These are phyloP conservation scores for Xylaria longipes DNA, from an alignment of 495 filamentous ascomycete genomes.

Conservation along the genomic window DNA sequence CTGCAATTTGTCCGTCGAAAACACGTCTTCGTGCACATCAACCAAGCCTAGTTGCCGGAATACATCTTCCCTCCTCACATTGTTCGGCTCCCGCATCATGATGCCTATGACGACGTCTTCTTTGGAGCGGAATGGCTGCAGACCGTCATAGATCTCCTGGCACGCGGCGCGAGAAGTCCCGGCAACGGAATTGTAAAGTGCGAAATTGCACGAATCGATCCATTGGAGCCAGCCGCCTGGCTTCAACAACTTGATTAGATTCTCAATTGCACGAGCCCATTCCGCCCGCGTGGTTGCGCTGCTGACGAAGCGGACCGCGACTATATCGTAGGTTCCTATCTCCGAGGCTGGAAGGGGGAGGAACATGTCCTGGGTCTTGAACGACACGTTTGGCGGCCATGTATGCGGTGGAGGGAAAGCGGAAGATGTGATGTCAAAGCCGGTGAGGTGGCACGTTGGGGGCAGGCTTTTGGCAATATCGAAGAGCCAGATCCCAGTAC, in stretches of 20 bases:
- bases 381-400: background rate
- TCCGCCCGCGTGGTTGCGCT: background rate
- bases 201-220: constrained; percentile 1
- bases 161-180: background rate
- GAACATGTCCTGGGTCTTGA: background rate
- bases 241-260: background rate
- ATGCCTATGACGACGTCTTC: background rate
- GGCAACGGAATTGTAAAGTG: background rate
- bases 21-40: background rate
- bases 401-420: background rate
- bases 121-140: background rate
- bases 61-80: background rate
- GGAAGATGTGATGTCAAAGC: constrained; percentile 4
- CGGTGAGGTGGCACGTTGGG: background rate
- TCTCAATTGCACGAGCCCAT: background rate
- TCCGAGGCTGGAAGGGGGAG: background rate
- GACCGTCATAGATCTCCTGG: constrained; percentile 3
- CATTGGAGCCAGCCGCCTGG: background rate
- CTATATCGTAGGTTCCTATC: constrained; percentile 1
- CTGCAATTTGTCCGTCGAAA: background rate
- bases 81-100: background rate
- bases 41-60: background rate
- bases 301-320: background rate
- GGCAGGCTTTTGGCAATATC: constrained; percentile 1
- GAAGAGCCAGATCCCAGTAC: background rate